A percentile compares a stretch with the other conserved stretches of the same genome.
Evolutionary conservation across 768 basidiomycete genomes (phyloP).

Genomic region (Mycena epipterygia): DNA sequence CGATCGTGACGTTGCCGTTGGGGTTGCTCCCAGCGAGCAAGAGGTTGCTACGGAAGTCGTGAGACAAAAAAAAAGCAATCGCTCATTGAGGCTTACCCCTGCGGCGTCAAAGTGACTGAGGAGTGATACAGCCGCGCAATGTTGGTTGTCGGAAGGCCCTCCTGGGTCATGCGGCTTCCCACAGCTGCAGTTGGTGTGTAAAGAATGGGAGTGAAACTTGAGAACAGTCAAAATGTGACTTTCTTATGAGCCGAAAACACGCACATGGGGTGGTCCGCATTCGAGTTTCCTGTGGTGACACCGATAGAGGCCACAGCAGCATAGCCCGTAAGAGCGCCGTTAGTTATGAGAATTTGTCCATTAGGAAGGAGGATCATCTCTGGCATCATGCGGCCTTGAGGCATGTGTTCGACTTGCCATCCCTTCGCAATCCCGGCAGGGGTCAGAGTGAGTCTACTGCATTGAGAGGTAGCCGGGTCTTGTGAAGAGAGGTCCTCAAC

Average conservation of each 20-base stretch:
- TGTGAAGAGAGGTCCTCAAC: slow-evolving; percentile 66
- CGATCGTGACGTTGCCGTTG: slow-evolving; percentile 24
- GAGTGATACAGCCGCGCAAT: slow-evolving; percentile 31
- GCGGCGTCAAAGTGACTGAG: slow-evolving; percentile 16
- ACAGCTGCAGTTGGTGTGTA: slow-evolving; percentile 54
- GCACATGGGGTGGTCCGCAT: slow-evolving; percentile 62
- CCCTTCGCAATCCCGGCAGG: slow-evolving; percentile 62
- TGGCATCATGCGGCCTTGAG: slow-evolving; percentile 69
- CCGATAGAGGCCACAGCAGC: slow-evolving; percentile 40
- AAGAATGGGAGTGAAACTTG: slow-evolving; percentile 49
- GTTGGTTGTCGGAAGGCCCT: slow-evolving; percentile 39
- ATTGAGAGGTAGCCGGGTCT: slow-evolving; percentile 56
- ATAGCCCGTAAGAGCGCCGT: slow-evolving; percentile 59
- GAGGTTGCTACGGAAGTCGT: slow-evolving; percentile 13
- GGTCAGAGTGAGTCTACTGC: slow-evolving; percentile 61
- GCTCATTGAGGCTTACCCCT: slow-evolving; percentile 16
- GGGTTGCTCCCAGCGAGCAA: slow-evolving; percentile 36
- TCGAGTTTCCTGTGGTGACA: slow-evolving; percentile 54
- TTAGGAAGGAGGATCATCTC: slow-evolving; percentile 69
- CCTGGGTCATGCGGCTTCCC: slow-evolving; percentile 55
- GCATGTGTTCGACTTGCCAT: slow-evolving; percentile 63
- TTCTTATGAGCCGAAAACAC: slow-evolving; percentile 19
- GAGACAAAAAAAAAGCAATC: neutral
- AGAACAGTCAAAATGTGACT: neutral
- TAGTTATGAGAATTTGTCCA: slow-evolving; percentile 63